phyloP scores from a whole-genome alignment of 1,139 yeast species.

The Williopsis jadinii region DNA sequence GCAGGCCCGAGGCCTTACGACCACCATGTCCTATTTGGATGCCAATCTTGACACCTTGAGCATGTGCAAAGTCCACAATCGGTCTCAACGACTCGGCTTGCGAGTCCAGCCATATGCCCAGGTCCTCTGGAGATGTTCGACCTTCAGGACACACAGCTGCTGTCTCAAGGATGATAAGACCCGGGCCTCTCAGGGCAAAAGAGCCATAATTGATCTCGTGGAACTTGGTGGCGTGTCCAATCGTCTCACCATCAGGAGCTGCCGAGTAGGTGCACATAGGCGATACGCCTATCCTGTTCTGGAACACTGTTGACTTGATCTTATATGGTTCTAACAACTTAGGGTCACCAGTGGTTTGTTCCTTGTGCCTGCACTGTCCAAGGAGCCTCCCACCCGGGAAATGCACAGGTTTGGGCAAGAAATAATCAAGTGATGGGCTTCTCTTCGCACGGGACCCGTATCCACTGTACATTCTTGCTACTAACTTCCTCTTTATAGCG shows the following conservation, averaged over 20 bases:
- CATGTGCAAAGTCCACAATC: slow-evolving; percentile 50
- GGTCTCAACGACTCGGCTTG: slow-evolving; percentile 42
- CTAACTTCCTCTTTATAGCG: no score
- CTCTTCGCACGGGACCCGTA: no score
- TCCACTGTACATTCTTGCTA: no score
- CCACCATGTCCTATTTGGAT: slow-evolving; percentile 53
- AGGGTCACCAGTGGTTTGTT: no score
- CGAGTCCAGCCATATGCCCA: slow-evolving; percentile 44
- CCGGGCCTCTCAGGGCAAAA: slow-evolving; percentile 42
- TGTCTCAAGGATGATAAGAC: slow-evolving; percentile 46
- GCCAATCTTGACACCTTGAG: slow-evolving; percentile 43
- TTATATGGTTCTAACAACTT: slow-evolving; percentile 4
- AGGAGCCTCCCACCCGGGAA: no score
- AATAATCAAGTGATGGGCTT: no score
- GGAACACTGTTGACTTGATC: slow-evolving; percentile 32
- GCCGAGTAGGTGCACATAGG: slow-evolving; percentile 57
- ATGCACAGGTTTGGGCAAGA: no score
- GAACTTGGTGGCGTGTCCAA: slow-evolving; percentile 31
- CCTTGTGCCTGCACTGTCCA: no score
- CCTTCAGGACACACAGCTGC: slow-evolving; percentile 39
- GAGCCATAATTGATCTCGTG: slow-evolving; percentile 41
- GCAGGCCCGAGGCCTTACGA: slow-evolving; percentile 34
- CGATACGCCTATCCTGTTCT: slow-evolving; percentile 48
- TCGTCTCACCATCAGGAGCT: slow-evolving; percentile 17
- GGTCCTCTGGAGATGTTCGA: slow-evolving; percentile 38